Evolutionary conservation across 306 rosid genomes (phyloP), one percentile per base, ranked within the genome.

Genomic region (Coriaria nepalensis): DNA sequence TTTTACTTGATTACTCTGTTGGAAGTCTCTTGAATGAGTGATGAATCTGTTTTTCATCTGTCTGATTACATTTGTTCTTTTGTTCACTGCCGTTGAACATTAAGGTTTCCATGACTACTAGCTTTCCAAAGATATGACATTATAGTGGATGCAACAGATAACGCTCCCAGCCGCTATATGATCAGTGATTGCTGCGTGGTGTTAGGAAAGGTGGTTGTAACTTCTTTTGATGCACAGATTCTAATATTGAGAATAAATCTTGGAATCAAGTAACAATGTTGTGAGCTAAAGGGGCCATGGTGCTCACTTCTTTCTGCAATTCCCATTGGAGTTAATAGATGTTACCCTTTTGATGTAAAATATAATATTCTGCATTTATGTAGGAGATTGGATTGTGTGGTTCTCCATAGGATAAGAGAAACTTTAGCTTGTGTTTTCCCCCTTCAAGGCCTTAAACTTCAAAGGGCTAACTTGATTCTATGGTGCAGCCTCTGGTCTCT

Each of bases 141-240:
- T 40, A 64, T 85, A 37, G 80, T 90, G 35, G 98, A 90, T 59
- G 95, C 98, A 37, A 85, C 98, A 2, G 98, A 90, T 70, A 90
- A 90, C 75, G 92, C 95, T 73, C 95, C 98, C 9, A 90, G 87
- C 62, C 85, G 95, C 49, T 90, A 90, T 75, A 45, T 90, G 87
- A 90, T 85, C 55, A 90, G 79, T 42, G 98, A 90, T 71, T 85
- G 98, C 74, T 90, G 98, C 55, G 98, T 90, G 62, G 78, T 90
- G 49, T 67, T 90, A 50, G 94, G 94, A 60, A 90, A 90, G 98
- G 98, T 90, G 75, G 59, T 48, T 53, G 43, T 33, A 29, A 45
- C 49, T 13, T 46, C 45, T 61, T 54, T 10, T 50, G 9, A 37
- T 35, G 51, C 29, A 20, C 3, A 20, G 29, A 20, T 20, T 20